Conservation (phyloP, 2,329 filamentous ascomycete genomes). For the Ascomycota sp. region DNA sequence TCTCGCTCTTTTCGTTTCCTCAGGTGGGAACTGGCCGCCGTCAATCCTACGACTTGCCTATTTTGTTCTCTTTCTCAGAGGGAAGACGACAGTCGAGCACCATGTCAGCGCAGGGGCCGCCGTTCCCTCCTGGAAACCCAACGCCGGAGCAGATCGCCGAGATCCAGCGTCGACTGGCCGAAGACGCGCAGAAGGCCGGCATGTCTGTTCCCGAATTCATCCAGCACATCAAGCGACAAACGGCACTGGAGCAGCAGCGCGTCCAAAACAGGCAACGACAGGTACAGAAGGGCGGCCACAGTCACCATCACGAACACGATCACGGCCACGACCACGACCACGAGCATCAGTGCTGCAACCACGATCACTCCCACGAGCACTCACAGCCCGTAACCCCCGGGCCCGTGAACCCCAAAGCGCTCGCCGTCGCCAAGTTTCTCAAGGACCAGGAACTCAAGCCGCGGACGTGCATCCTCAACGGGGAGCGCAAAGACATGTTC, state of each 20-base stretch:
- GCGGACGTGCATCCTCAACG: constrained; percentile 78
- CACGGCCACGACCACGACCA: constrained; percentile 21
- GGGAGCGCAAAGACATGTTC: constrained; percentile 96
- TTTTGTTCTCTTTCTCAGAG: not conserved
- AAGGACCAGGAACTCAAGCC: constrained; percentile 66
- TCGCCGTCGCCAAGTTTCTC: constrained; percentile 78
- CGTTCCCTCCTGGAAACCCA: constrained; percentile 22
- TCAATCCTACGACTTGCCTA: not conserved
- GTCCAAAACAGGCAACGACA: constrained; percentile 25
- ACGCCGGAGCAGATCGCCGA: constrained; percentile 64
- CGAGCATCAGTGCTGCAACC: constrained; percentile 11
- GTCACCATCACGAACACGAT: constrained; percentile 5
- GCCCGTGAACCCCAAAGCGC: constrained; percentile 68
- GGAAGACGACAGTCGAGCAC: not conserved
- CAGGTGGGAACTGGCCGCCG: not conserved
- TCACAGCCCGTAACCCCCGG: constrained; percentile 49
- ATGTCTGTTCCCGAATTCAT: constrained; percentile 73
- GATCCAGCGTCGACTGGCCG: constrained; percentile 64
- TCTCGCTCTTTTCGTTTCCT: not conserved
- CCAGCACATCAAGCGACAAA: constrained; percentile 39
- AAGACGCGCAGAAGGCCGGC: constrained; percentile 64
- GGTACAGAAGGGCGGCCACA: constrained; percentile 7
- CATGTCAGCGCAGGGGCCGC: constrained; percentile 11
- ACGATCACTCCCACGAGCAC: constrained; percentile 20
- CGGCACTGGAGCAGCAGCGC: constrained; percentile 25